These are phyloP conservation scores for Monosporascus sp. DNA, from an alignment of 2,329 filamentous ascomycete genomes.

Conservation along the genomic window DNA sequence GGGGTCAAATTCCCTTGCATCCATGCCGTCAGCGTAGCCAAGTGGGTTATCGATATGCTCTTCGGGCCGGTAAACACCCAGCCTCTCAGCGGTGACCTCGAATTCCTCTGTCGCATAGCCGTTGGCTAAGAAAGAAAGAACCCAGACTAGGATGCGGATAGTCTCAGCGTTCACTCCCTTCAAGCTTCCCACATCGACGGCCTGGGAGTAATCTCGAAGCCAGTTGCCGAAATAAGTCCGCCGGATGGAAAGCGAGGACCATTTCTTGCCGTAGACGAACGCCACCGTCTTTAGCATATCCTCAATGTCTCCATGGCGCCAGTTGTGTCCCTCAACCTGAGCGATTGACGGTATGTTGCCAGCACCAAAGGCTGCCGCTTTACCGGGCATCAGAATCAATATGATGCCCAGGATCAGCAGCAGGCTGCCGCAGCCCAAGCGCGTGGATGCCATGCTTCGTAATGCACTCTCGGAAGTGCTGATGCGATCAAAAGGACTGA, in stretches of 20 bases:
- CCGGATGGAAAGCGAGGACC: conserved; percentile 73
- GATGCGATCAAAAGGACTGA: neutral
- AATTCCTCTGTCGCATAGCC: conserved; percentile 84
- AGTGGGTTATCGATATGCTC: conserved; percentile 73
- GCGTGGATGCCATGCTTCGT: conserved; percentile 41
- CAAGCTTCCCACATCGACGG: conserved; percentile 73
- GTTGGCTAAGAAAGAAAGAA: conserved; percentile 75
- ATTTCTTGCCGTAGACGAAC: conserved; percentile 77
- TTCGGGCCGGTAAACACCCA: conserved; percentile 77
- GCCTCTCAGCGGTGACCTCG: conserved; percentile 73
- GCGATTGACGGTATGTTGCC: conserved; percentile 64
- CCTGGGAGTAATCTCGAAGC: conserved; percentile 81
- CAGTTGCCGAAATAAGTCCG: conserved; percentile 83
- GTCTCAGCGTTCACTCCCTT: conserved; percentile 75
- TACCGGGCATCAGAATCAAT: conserved; percentile 51
- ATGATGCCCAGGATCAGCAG: conserved; percentile 49
- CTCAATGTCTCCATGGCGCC: conserved; percentile 73
- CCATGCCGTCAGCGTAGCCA: conserved; percentile 78
- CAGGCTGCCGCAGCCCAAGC: conserved; percentile 43
- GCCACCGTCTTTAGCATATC: conserved; percentile 74
- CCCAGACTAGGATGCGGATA: conserved; percentile 74
- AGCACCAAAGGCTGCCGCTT: conserved; percentile 59
- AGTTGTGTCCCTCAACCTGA: conserved; percentile 63
- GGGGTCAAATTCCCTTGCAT: conserved; percentile 76
- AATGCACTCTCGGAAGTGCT: neutral